These are phyloP conservation scores for Buddleja alternifolia DNA, from an alignment of 257 asterid genomes.

Conservation along the genomic window DNA sequence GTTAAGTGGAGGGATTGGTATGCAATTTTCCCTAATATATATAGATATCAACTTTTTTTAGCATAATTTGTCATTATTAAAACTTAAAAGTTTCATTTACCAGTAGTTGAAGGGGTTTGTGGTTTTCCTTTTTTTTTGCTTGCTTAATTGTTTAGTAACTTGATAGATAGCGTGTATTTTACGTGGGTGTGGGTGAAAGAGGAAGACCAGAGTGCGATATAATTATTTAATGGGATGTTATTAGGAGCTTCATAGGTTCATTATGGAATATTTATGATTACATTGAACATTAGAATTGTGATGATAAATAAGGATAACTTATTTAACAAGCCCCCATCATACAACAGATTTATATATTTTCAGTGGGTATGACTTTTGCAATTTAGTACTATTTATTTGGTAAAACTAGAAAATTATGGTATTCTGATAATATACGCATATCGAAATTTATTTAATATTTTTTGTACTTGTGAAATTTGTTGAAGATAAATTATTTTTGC, in stretches of 20 bases:
- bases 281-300: too few relatives aligned
- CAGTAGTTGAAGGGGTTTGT: too few relatives aligned
- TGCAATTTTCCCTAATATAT: too few relatives aligned
- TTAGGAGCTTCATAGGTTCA: too few relatives aligned
- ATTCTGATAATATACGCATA: not conserved
- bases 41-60: too few relatives aligned
- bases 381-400: not conserved
- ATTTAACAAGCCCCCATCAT: slow-evolving; percentile 17
- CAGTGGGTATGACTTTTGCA: slow-evolving; percentile 23
- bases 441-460: not conserved
- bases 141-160: too few relatives aligned
- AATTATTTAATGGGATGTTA: not conserved
- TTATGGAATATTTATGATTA: too few relatives aligned
- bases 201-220: not conserved
- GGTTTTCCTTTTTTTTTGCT: too few relatives aligned
- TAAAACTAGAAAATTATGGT: not conserved
- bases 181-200: slow-evolving; percentile 35
- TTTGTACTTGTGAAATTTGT: not conserved
- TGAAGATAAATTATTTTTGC: not conserved
- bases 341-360: slow-evolving; percentile 18
- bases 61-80: too few relatives aligned
- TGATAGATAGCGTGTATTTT: slow-evolving; percentile 39
- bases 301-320: too few relatives aligned
- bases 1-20: too few relatives aligned
- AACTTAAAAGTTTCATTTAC: too few relatives aligned